Evolutionary conservation across 1,284 basidiomycete species (phyloP), one percentile per base, ranked within the genome.

Genomic region (Trichosporon sp.): DNA sequence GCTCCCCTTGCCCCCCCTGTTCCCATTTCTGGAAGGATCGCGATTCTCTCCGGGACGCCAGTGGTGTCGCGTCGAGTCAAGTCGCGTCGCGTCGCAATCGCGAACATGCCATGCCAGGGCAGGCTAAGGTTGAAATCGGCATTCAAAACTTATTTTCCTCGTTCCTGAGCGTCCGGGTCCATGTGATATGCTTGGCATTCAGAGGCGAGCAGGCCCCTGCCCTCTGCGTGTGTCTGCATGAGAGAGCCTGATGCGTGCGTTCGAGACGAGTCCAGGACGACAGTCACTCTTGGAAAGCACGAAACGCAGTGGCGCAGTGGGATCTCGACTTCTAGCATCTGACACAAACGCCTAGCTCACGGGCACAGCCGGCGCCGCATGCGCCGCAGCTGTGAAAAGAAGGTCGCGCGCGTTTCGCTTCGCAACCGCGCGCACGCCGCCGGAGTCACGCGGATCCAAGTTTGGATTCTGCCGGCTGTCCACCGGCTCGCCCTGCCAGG

Each of bases 111-210:
- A 51, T 7, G 23, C 29, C 56, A 32, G 56, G 56, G 56, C 11
- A 18, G 27, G 27, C 27, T 60, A 60, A 60, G 56, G 56, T 60
- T 60, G 56, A 32, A 60, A 31, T 60, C 56, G 56, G 56, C 56
- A 31, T 60, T 60, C 56, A 60, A 32, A 60, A 31, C 27, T n/a
- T 18, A 32, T 31, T 31, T n/a, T n/a, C 18, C 27, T 31, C 9
- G 56, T 60, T 60, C 56, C 56, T 60, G 56, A 60, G 27, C 18
- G 56, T n/a, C 29, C 56, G 27, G 15, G 56, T 60, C 27, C 56
- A 60, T 60, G 56, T 60, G 56, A 60, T 31, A 60, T 60, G 56
- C 56, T 60, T 60, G 27, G 56, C 56, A 31, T 31, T 18, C 15
- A 18, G 44, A 47, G 35, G 35, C 35, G 35, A 38, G 35, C 11